A percentile compares a stretch with the other conserved stretches of the same genome.
These are phyloP conservation scores for Apophysomyces variabilis DNA, from an alignment of 371 early-diverging fungal species.

Conservation along the genomic window DNA sequence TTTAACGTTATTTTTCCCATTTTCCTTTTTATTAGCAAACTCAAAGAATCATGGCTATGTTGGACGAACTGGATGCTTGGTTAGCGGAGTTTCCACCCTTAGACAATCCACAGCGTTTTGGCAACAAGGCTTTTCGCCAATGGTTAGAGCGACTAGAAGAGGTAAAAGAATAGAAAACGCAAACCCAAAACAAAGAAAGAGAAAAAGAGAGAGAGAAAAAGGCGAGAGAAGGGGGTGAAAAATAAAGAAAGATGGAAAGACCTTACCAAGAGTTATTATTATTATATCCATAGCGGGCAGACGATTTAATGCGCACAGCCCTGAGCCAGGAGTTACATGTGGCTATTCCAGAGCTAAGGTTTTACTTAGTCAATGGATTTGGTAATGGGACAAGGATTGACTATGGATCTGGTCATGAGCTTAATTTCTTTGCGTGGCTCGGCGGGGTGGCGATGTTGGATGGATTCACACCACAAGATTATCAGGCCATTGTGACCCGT, in stretches of 20 bases:
- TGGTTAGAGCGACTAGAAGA: constrained; percentile 64
- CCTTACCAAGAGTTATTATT: no score
- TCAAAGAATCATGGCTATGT: constrained; percentile 56
- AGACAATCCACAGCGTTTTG: constrained; percentile 74
- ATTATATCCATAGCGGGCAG: constrained; percentile 13
- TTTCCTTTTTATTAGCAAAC: constrained; percentile 42
- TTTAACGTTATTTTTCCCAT: background rate
- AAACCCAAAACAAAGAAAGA: background rate
- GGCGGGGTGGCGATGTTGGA: constrained; percentile 75
- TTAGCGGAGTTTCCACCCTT: constrained; percentile 78
- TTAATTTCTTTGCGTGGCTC: constrained; percentile 93
- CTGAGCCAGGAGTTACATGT: constrained; percentile 46
- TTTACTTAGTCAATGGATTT: constrained; percentile 87
- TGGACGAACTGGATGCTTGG: constrained; percentile 75
- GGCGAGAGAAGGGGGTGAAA: no score
- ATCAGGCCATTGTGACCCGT: constrained; percentile 71
- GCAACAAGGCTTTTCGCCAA: constrained; percentile 79
- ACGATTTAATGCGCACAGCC: constrained; percentile 32
- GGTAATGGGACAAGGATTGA: constrained; percentile 96
- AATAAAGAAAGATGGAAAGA: no score
- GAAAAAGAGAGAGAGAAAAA: background rate
- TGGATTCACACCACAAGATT: constrained; percentile 62
- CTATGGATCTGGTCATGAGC: constrained; percentile 99
- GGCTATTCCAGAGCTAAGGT: constrained; percentile 70
- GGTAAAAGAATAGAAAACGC: constrained; percentile 26